Evolutionary conservation across 345 rosid species (phyloP).

Genomic region (Eucalyptus tenuipes): DNA sequence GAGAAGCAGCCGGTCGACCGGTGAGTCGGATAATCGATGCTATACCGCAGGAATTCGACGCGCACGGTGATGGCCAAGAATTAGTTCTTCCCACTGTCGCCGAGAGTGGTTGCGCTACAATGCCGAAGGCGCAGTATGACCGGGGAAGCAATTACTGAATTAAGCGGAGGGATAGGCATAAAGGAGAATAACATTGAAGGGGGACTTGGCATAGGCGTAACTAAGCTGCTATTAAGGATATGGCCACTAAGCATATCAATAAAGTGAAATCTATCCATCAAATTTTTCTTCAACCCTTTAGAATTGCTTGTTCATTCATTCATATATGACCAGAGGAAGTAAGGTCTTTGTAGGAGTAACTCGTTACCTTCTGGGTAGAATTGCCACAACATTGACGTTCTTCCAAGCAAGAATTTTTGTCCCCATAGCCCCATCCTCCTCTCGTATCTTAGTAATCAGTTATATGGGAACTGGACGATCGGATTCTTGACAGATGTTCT

Average conservation of each 20-base stretch:
- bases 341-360: background rate
- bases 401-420: background rate
- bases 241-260: background rate
- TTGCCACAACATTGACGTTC: background rate
- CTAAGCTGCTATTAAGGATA: background rate
- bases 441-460: background rate
- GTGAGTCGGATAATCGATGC: background rate
- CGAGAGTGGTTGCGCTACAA: no score
- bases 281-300: background rate
- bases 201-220: no score
- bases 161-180: background rate
- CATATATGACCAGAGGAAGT: background rate
- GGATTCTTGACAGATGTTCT: background rate
- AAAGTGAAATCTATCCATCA: background rate
- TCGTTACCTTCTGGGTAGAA: background rate
- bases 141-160: no score
- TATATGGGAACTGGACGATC: background rate
- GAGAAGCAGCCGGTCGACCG: background rate
- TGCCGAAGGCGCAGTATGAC: no score
- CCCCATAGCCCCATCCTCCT: background rate
- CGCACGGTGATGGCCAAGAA: background rate
- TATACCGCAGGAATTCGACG: no score
- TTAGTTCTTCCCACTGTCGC: no score
- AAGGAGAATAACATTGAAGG: background rate
- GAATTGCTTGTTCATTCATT: background rate